Percentiles rank a stretch among this genome's conserved stretches.
Conservation (phyloP, 2,329 filamentous ascomycete genomes). For the Cladosporium sp. region DNA sequence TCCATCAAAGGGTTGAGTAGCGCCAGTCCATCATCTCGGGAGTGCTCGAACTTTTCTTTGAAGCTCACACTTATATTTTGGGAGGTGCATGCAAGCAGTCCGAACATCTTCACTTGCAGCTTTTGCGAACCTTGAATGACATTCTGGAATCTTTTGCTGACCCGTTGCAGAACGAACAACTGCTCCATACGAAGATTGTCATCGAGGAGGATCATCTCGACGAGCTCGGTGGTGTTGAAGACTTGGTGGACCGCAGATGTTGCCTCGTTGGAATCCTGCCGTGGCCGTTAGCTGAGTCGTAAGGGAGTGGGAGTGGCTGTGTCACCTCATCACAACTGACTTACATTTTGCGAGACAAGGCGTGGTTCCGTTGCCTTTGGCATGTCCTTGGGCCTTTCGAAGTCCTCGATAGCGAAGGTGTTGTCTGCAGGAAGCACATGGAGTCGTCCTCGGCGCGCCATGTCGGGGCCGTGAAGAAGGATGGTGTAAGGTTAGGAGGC, state of each 20-base stretch:
- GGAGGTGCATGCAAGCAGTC: not conserved
- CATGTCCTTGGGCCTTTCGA: not conserved
- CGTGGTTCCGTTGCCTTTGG: not conserved
- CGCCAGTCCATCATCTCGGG: not conserved
- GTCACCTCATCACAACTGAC: not conserved
- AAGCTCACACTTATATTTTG: not conserved
- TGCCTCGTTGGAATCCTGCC: not conserved
- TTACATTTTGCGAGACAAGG: not conserved
- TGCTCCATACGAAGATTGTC: not conserved
- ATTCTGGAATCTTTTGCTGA: slow-evolving; percentile 13
- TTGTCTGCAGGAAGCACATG: not conserved
- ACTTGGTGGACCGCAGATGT: slow-evolving; percentile 24
- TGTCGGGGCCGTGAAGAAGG: not conserved
- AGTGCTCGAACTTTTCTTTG: not conserved
- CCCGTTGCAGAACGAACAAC: slow-evolving; percentile 19
- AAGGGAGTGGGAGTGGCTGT: not conserved
- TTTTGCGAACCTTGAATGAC: slow-evolving; percentile 9
- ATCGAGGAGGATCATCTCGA: slow-evolving; percentile 15
- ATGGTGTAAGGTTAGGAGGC: not conserved
- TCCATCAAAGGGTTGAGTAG: not conserved
- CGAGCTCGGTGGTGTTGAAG: slow-evolving; percentile 19
- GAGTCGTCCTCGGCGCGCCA: not conserved
- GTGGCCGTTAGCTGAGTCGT: not conserved
- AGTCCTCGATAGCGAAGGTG: not conserved
- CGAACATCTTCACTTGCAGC: slow-evolving; percentile 5